Conservation (phyloP, 139 green algal species). For the Picochlorum sp. region DNA sequence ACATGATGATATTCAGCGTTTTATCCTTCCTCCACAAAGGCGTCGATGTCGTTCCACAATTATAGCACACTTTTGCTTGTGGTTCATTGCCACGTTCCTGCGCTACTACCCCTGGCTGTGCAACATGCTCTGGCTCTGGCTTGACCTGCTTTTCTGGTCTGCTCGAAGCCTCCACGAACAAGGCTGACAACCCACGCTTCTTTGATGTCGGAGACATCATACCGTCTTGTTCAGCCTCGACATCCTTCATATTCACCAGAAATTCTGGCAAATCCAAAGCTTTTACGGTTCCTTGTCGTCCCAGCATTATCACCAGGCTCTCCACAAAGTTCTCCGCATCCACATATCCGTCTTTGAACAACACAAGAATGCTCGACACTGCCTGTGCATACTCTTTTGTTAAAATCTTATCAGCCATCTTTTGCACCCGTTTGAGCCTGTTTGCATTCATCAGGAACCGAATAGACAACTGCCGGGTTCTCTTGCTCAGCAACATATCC, state of each 20-base stretch:
- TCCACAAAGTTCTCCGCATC: slow-evolving; percentile 3
- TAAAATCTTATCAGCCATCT: not conserved
- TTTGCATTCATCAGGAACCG: slow-evolving; percentile 1
- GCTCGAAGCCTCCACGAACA: no score
- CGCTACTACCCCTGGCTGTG: not conserved
- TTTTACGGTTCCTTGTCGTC: not conserved
- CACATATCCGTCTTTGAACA: slow-evolving; percentile 3
- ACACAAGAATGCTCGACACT: slow-evolving; percentile 1
- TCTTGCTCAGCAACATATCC: not conserved
- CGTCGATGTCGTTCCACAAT: slow-evolving; percentile 59
- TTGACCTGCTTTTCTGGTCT: not conserved
- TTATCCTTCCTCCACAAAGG: slow-evolving; percentile 66
- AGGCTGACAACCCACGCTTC: not conserved
- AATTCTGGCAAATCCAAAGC: slow-evolving; percentile 1
- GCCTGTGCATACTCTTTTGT: not conserved
- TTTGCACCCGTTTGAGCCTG: slow-evolving; percentile 1
- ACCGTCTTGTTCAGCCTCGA: not conserved
- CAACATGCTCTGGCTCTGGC: not conserved
- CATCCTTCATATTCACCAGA: slow-evolving; percentile 4
- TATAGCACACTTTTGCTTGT: slow-evolving; percentile 32
- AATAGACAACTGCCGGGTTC: not conserved
- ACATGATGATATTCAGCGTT: slow-evolving; percentile 38
- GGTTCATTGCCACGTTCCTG: not conserved
- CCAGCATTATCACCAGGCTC: not conserved
- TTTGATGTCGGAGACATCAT: not conserved